Percentiles rank a stretch among this genome's conserved stretches.
Conservation (phyloP, 352 stramenopile genomes). For the Aphanomyces stellatus region DNA sequence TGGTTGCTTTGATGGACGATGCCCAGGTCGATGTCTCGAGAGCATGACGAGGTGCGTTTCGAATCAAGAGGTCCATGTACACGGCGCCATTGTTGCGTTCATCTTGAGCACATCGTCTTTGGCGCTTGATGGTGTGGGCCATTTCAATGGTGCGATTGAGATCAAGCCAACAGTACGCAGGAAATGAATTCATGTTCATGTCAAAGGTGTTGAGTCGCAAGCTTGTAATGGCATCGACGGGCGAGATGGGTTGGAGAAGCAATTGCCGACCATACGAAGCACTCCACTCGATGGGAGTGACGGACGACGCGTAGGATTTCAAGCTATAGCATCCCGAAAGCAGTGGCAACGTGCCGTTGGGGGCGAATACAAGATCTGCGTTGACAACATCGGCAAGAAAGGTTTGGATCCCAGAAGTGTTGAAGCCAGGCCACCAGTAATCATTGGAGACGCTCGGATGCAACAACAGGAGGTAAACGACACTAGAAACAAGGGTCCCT, state of each 20-base stretch:
- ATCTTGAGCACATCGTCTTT: not conserved
- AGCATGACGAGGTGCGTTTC: not conserved
- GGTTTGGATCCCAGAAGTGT: not conserved
- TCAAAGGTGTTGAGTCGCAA: not conserved
- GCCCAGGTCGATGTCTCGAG: not conserved
- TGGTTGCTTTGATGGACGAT: not conserved
- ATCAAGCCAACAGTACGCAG: conserved; percentile 14
- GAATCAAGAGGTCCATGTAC: conserved; percentile 1
- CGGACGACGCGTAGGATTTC: not conserved
- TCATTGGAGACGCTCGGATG: not conserved
- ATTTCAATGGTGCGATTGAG: not conserved
- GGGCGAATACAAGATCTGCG: not conserved
- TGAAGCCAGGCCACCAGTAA: not conserved
- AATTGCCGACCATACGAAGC: not conserved
- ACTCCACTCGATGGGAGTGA: not conserved
- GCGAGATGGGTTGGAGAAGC: not conserved
- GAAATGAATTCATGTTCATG: not conserved
- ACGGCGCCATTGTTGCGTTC: not conserved
- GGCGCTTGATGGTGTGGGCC: not conserved
- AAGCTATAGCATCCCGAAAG: not conserved
- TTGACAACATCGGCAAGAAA: not conserved
- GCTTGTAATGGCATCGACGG: not conserved
- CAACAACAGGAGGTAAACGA: too few species aligned
- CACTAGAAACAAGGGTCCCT: too few species aligned
- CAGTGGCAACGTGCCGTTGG: not conserved